Evolutionary conservation across 768 basidiomycete genomes (phyloP), one percentile per base, ranked within the genome.

Genomic region (Mycena maculata): DNA sequence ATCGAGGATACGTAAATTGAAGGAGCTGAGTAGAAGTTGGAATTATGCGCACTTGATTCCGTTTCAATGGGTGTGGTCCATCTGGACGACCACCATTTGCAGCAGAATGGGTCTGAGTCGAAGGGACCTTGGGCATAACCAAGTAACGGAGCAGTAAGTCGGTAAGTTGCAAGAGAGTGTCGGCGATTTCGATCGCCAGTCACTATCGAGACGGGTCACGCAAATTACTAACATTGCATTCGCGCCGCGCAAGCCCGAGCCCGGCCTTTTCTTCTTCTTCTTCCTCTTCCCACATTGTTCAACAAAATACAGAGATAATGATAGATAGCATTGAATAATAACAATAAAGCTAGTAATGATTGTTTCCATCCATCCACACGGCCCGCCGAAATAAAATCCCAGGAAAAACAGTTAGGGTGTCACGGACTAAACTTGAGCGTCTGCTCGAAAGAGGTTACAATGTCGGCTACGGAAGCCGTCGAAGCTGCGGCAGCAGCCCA

Each of bases 401-500:
- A 60, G 72, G 53, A 69, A 58, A 61, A 67, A n/a, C n/a, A 53
- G 44, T 59, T 44, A 54, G 25, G 6, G 6, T 13, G 30, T 68
- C 54, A 70, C 16, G 71, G 65, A 62, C 69, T 71, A 53, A 78
- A 74, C 67, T 67, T 72, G 27, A 73, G 69, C 22, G 71, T 70
- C 8, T 63, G 49, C 15, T 72, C 64, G 61, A 88, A 85, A 12
- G 82, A 76, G 63, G 70, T 63, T 16, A 85, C 87, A 58, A 88
- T 82, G 73, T 88, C 86, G 36, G 71, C 60, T 6, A 87, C 77
- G 25, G 76, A 76, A 45, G 83, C 73, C 47, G 83, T 75, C 38
- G 84, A 85, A 33, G 60, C 60, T 1, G 82, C 74, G n/a, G 82
- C 77, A 12, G 82, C 83, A 25, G 71, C 73, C 88, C 87, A 90